Evolutionary conservation across 129 eudicot species (phyloP).

Genomic region (Pulicaria dysenterica): DNA sequence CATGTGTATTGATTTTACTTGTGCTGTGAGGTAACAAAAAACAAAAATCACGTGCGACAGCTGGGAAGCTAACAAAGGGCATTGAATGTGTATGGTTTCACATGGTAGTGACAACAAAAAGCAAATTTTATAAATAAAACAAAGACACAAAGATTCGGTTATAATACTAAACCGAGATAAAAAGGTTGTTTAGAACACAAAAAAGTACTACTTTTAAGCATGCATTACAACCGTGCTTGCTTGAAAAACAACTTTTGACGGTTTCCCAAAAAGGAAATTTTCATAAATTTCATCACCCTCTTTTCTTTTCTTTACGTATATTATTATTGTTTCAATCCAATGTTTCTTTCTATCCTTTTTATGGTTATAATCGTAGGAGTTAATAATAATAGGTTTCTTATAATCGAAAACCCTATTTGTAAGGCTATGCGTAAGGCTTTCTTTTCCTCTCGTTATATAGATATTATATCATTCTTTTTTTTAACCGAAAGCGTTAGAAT

Average conservation of each 20-base stretch:
- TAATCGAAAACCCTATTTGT: too few relatives aligned
- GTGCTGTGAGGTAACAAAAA: not conserved
- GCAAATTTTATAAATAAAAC: not conserved
- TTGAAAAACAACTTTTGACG: constrained; percentile 27
- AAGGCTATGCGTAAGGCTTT: too few relatives aligned
- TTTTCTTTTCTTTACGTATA: not conserved
- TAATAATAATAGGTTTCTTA: too few relatives aligned
- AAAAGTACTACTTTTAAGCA: constrained; percentile 30
- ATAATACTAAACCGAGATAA: constrained; percentile 23
- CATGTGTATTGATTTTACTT: constrained; percentile 12
- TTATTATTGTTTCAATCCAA: not conserved
- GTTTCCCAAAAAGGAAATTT: constrained; percentile 17
- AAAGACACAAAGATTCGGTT: constrained; percentile 21
- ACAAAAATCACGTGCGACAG: constrained; percentile 35
- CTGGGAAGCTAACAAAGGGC: constrained; percentile 31
- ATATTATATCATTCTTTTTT: too few relatives aligned
- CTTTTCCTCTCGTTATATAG: too few relatives aligned
- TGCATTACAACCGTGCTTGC: constrained; percentile 30
- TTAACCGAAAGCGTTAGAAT: too few relatives aligned
- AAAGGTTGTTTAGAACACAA: constrained; percentile 10
- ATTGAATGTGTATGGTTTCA: constrained; percentile 31
- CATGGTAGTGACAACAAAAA: constrained; percentile 34
- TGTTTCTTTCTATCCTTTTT: not conserved
- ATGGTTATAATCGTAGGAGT: not conserved
- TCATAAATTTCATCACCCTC: constrained; percentile 11